These are phyloP conservation scores for Fusarium globosum DNA, from an alignment of 2,329 filamentous ascomycete species.

Conservation along the genomic window DNA sequence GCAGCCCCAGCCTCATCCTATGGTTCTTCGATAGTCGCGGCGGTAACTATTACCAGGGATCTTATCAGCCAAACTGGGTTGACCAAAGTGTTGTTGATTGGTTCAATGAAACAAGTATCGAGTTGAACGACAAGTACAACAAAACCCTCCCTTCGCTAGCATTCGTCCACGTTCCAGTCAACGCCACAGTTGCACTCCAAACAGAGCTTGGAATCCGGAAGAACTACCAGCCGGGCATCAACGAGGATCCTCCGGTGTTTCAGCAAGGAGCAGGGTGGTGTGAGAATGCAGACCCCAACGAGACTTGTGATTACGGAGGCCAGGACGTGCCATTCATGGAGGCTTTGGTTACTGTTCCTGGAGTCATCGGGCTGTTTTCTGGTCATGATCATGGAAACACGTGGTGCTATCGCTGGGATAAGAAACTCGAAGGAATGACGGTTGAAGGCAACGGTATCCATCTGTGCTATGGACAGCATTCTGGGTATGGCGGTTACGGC, in stretches of 20 bases:
- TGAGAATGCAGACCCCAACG: constrained; percentile 51
- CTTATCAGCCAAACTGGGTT: constrained; percentile 56
- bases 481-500: constrained; percentile 77
- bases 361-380: constrained; percentile 68
- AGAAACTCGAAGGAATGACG: constrained; percentile 48
- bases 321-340: constrained; percentile 73
- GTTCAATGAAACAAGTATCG: constrained; percentile 52
- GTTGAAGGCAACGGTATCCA: constrained; percentile 58
- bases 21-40: constrained; percentile 80
- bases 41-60: constrained; percentile 61
- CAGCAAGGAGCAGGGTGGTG: constrained; percentile 60
- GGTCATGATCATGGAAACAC: constrained; percentile 75
- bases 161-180: constrained; percentile 62
- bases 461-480: constrained; percentile 71
- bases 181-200: constrained; percentile 56
- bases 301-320: constrained; percentile 54
- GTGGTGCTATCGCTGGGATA: constrained; percentile 66
- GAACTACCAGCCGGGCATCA: constrained; percentile 56
- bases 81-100: constrained; percentile 57
- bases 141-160: constrained; percentile 57
- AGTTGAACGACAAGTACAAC: constrained; percentile 43
- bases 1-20: constrained; percentile 61
- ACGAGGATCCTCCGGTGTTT: constrained; percentile 56
- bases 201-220: constrained; percentile 49
- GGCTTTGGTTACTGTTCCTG: constrained; percentile 64